Percentiles rank a stretch among this genome's conserved stretches.
These are phyloP conservation scores for Schwanniomyces yamadae DNA, from an alignment of 805 yeast genomes.

Conservation along the genomic window DNA sequence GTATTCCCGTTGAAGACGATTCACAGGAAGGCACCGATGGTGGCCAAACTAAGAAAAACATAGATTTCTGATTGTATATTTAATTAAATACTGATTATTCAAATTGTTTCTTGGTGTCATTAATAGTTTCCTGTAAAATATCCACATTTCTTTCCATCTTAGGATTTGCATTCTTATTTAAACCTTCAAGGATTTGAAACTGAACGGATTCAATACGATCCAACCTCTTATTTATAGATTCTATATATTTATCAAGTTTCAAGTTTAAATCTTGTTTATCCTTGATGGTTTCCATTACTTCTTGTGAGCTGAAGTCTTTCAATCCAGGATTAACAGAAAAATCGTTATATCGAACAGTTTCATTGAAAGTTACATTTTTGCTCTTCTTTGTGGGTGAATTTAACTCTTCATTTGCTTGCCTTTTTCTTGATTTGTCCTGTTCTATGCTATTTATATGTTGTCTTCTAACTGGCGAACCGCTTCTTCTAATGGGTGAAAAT, in stretches of 20 bases:
- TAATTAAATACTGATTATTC: conserved; percentile 1
- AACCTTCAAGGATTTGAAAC: conserved; percentile 1
- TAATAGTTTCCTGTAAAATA: neutral
- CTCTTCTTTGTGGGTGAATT: conserved; percentile 2
- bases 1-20: conserved; percentile 91
- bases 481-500: conserved; percentile 25
- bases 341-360: conserved; percentile 9
- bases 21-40: conserved; percentile 23
- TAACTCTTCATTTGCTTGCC: conserved; percentile 18
- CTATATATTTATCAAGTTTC: neutral
- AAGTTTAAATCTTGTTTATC: neutral
- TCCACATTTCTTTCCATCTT: neutral
- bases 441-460: conserved; percentile 30
- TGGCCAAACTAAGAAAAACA: conserved; percentile 30
- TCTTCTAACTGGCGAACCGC: conserved; percentile 38
- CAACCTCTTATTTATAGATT: conserved; percentile 16
- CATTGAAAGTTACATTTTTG: conserved; percentile 8
- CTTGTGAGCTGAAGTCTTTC: conserved; percentile 1
- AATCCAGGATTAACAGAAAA: neutral
- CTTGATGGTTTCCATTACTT: too few species aligned
- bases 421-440: conserved; percentile 15
- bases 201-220: conserved; percentile 15
- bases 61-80: conserved; percentile 25
- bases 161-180: neutral
- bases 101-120: neutral